Evolutionary conservation across 2,329 filamentous ascomycete genomes (phyloP), one percentile per base, ranked within the genome.

Genomic region (Ascochyta rabiei): DNA sequence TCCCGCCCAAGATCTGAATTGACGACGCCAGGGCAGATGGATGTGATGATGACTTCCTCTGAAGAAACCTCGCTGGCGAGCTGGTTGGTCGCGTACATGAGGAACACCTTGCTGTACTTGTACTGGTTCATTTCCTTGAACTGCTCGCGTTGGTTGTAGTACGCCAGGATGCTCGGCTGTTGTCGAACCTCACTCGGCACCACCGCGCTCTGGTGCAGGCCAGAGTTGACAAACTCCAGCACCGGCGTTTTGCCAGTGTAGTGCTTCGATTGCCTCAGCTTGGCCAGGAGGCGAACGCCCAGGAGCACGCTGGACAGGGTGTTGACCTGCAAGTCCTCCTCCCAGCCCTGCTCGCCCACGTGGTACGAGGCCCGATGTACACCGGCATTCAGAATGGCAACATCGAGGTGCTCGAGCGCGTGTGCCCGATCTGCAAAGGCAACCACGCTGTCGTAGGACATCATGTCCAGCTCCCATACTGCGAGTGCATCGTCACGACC

Each of bases 261-360:
- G 10, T 57, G 51, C 39, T 63, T 68, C 0, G 71, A 68, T 24
- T 60, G 57, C 51, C 68, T 71, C 26, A 77, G 58, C 38, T 73
- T 72, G 2, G 76, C 75, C 21, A 78, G 69, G 10, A 88, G 73
- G 2, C 85, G 66, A 2, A 86, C 58, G 0, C 76, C 82, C 6
- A 88, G 70, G 1, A 86, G 73, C 6, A 79, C 76, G 1, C 83
- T 87, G 2, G 83, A 84, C 2, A 87, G 70, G 1, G 80, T 76
- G 63, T 87, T 86, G 59, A 86, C 81, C 65, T 87, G 84, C 10
- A 87, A 59, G 1, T 77, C 81, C 45, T 71, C 65, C 60, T 79
- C 76, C 70, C 71, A 78, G 16, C 75, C 75, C 58, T 75, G 63
- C 15, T 30, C 39, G 1, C 68, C 68, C 23, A 62, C 45, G 6